These are phyloP conservation scores for Aspergillus nomiae DNA, from an alignment of 2,329 filamentous ascomycete species.

Conservation along the genomic window DNA sequence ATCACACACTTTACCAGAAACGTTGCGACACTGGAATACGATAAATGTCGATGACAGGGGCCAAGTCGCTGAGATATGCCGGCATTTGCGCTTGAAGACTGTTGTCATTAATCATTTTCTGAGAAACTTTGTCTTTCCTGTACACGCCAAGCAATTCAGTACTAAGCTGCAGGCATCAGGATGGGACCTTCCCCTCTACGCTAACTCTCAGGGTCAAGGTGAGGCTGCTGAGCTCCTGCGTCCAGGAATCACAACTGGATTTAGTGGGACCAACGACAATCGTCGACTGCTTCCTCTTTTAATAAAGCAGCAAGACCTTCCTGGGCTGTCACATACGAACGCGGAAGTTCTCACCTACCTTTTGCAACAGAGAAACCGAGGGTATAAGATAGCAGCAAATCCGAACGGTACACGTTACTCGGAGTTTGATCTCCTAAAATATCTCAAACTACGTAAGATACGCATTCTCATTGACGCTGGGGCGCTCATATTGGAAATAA, in stretches of 20 bases:
- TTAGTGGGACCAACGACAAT: too few relatives aligned
- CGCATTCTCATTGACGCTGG: constrained; percentile 65
- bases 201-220: background rate
- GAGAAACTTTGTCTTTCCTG: constrained; percentile 66
- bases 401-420: constrained; percentile 40
- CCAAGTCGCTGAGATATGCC: constrained; percentile 56
- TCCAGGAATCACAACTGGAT: too few relatives aligned
- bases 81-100: constrained; percentile 51
- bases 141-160: constrained; percentile 65
- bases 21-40: constrained; percentile 54
- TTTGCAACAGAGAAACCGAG: constrained; percentile 44
- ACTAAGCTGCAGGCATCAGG: constrained; percentile 66
- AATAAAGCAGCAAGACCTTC: too few relatives aligned
- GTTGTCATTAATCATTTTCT: constrained; percentile 62
- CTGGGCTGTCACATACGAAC: too few relatives aligned
- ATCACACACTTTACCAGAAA: constrained; percentile 46
- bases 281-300: too few relatives aligned
- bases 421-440: constrained; percentile 49
- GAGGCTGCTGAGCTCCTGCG: too few relatives aligned
- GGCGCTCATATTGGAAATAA: constrained; percentile 64
- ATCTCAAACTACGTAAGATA: constrained; percentile 43
- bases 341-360: too few relatives aligned
- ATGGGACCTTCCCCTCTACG: constrained; percentile 65
- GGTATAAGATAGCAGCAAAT: constrained; percentile 44
- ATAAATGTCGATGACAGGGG: constrained; percentile 62